phyloP scores from a whole-genome alignment of 371 early-diverging fungal species.

The Syncephalastrum monosporum region DNA sequence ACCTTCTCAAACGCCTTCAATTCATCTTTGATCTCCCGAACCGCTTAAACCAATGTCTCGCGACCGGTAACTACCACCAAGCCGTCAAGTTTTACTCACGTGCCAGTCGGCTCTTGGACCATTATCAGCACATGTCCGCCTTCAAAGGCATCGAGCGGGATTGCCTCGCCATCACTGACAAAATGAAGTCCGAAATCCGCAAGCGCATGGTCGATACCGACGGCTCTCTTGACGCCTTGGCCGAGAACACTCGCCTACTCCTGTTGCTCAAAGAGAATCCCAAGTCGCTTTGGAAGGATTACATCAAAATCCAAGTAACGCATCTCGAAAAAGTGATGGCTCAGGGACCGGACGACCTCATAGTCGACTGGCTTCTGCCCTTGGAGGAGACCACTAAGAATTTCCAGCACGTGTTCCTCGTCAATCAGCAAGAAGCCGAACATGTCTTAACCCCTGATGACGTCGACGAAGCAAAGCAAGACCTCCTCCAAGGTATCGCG shows the following conservation, averaged over 20 bases:
- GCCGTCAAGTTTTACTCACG: constrained; percentile 80
- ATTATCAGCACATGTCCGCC: constrained; percentile 71
- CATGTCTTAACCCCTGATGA: constrained; percentile 8
- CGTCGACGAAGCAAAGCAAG: constrained; percentile 19
- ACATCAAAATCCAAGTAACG: constrained; percentile 45
- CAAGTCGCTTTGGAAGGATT: constrained; percentile 42
- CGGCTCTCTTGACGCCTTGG: constrained; percentile 31
- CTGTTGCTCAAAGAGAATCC: constrained; percentile 57
- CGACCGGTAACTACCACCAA: constrained; percentile 59
- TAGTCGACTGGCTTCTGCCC: background rate
- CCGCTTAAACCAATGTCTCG: constrained; percentile 61
- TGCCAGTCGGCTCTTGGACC: constrained; percentile 69
- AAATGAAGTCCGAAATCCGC: constrained; percentile 56
- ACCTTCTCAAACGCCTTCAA: constrained; percentile 74
- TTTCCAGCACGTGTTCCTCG: too few species aligned
- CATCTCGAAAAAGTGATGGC: constrained; percentile 14
- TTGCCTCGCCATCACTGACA: constrained; percentile 72
- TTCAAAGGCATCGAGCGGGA: constrained; percentile 79
- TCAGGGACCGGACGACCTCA: background rate
- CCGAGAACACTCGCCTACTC: constrained; percentile 59
- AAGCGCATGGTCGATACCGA: constrained; percentile 23
- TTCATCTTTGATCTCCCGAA: constrained; percentile 85
- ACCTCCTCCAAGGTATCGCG: constrained; percentile 19
- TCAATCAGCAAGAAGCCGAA: too few species aligned
- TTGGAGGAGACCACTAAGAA: too few species aligned